phyloP scores from a whole-genome alignment of 2,329 filamentous ascomycete genomes.

The Cladosporium sp. region DNA sequence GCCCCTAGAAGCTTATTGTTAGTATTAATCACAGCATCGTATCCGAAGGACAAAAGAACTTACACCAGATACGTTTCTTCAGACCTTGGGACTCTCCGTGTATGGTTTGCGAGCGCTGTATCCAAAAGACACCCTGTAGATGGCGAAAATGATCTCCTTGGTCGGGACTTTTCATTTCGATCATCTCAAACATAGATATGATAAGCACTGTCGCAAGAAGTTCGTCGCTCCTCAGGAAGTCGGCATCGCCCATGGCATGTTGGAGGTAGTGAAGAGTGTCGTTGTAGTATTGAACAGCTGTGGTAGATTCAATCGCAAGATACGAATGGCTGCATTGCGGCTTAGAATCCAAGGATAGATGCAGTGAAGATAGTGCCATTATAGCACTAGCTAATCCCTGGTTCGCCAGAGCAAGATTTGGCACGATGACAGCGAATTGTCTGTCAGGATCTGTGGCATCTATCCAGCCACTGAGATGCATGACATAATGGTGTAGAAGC shows the following conservation, averaged over 20 bases:
- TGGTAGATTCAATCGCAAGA: slow-evolving; percentile 25
- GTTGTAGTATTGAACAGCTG: slow-evolving; percentile 55
- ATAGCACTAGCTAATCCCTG: slow-evolving; percentile 58
- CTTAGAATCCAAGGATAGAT: slow-evolving; percentile 43
- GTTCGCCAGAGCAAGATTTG: slow-evolving; percentile 49
- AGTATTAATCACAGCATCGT: slow-evolving; percentile 36
- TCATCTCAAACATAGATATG: slow-evolving; percentile 65
- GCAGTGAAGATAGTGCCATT: slow-evolving; percentile 53
- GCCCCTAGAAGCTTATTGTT: not conserved
- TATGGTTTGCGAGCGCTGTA: slow-evolving; percentile 59
- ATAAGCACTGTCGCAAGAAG: slow-evolving; percentile 58
- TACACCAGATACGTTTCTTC: slow-evolving; percentile 58
- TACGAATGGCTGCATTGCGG: slow-evolving; percentile 21
- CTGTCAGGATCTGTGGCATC: slow-evolving; percentile 43
- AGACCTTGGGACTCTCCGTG: slow-evolving; percentile 58
- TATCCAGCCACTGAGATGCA: slow-evolving; percentile 38
- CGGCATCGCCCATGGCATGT: slow-evolving; percentile 56
- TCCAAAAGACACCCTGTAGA: slow-evolving; percentile 63
- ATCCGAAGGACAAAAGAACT: not conserved
- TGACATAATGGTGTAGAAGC: slow-evolving; percentile 40
- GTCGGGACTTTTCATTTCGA: slow-evolving; percentile 30
- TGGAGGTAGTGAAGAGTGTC: slow-evolving; percentile 61
- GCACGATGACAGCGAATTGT: slow-evolving; percentile 38
- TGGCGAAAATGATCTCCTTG: slow-evolving; percentile 49
- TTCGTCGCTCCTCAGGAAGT: slow-evolving; percentile 57